Evolutionary conservation across 208 protist genomes (phyloP), one percentile per base, ranked within the genome.

Genomic region (Tritrichomonas musculus): DNA sequence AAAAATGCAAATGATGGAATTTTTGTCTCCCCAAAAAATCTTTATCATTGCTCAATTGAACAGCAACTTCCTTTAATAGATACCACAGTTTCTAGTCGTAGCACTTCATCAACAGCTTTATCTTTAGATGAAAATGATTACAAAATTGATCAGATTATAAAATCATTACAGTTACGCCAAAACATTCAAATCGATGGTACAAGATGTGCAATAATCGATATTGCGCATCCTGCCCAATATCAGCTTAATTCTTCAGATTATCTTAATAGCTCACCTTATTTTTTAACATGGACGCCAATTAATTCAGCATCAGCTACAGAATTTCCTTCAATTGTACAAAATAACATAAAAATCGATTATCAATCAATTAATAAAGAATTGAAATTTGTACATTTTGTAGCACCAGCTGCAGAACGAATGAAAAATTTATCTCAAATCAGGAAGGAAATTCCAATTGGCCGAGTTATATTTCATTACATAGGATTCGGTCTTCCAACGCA

Each of bases 401-500:
- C 77, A 33, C 77, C 77, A 1, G 33, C 47, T 17, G 47, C 20
- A 39, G 77, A 88, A 88, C 44, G 47, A 88, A 47, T 88, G 41
- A 88, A 88, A 33, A 20, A 88, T 53, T 36, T 88, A 17, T 49
- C 44, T 33, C 33, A 53, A 20, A 53, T 88, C 17, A 88, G 77
- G 39, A 53, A 47, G 57, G 77, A 88, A n/a, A 47, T 27, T 27
- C 20, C 47, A 55, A 20, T 47, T 17, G 9, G 22, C 1, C 41
- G 77, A 44, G 47, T 88, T 57, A 20, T 57, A 33, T 88, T 88
- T 60, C 77, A 88, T 50, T 88, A 88, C n/a, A 30, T 88, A 17
- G 77, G 77, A 88, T 88, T 44, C 17, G 77, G 77, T 17, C 44
- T 88, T 36, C 77, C 77, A 25, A 44, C 9, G 11, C 14, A 47